Percentiles rank a stretch among this genome's conserved stretches.
Conservation (phyloP, 371 early-diverging fungal genomes). For the Hamiltosporidium magnivora region DNA sequence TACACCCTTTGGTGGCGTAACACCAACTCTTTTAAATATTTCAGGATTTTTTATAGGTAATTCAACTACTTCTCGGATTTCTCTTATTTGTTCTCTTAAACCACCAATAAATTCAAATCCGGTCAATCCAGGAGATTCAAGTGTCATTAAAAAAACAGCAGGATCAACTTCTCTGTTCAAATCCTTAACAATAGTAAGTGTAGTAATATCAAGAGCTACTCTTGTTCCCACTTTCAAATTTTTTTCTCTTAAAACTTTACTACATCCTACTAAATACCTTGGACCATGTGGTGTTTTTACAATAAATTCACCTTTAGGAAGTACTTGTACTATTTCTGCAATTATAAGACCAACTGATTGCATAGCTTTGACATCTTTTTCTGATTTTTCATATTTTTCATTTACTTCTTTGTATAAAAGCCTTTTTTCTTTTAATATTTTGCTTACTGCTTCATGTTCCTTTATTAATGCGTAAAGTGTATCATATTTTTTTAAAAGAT, state of each 20-base stretch:
- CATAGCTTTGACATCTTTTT: constrained; percentile 88
- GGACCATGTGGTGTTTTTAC: constrained; percentile 95
- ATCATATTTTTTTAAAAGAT: too few species aligned
- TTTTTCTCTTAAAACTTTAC: constrained; percentile 76
- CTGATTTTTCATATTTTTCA: constrained; percentile 68
- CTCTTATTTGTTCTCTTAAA: constrained; percentile 83
- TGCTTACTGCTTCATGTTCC: too few species aligned
- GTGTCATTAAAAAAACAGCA: constrained; percentile 91
- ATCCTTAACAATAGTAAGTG: constrained; percentile 92
- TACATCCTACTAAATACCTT: constrained; percentile 93
- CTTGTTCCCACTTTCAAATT: constrained; percentile 69
- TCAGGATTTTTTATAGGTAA: constrained; percentile 95
- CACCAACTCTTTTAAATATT: constrained; percentile 86
- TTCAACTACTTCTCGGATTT: constrained; percentile 92
- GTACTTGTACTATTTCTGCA: constrained; percentile 90
- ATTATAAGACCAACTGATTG: constrained; percentile 97
- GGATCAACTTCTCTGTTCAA: constrained; percentile 97
- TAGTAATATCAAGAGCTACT: constrained; percentile 96
- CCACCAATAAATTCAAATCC: constrained; percentile 94
- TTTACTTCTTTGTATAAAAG: too few species aligned
- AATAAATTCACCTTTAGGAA: constrained; percentile 90
- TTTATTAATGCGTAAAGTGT: too few species aligned
- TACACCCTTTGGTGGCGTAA: constrained; percentile 93
- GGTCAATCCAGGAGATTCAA: constrained; percentile 67
- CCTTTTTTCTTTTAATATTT: too few species aligned